Conservation (phyloP, 2,329 filamentous ascomycete genomes). For the Penicillium occitanis region DNA sequence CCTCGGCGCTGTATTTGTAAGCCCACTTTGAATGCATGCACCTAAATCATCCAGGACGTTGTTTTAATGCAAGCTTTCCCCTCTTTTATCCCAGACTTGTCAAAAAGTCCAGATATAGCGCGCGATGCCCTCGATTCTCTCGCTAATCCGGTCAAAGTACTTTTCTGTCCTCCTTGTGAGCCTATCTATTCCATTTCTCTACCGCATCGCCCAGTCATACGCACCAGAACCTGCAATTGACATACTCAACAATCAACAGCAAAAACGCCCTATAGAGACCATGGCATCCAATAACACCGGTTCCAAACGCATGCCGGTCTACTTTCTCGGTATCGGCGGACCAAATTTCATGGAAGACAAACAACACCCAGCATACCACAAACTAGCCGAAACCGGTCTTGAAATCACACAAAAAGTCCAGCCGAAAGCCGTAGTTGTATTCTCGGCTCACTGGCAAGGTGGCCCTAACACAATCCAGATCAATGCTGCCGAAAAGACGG, state of each 20-base stretch:
- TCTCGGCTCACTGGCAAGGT: slow-evolving; percentile 76
- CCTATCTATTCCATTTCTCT: neutral
- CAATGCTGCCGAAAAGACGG: slow-evolving; percentile 63
- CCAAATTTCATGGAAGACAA: slow-evolving; percentile 20
- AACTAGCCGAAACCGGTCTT: slow-evolving; percentile 64
- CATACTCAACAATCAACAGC: neutral
- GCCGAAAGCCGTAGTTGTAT: slow-evolving; percentile 70
- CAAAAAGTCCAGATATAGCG: neutral
- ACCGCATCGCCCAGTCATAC: neutral
- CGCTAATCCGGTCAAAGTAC: neutral
- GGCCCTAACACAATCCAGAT: slow-evolving; percentile 57
- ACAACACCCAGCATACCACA: slow-evolving; percentile 64
- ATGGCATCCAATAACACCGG: neutral
- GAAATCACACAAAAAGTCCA: slow-evolving; percentile 71
- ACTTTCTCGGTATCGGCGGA: slow-evolving; percentile 54
- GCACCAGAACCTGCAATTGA: neutral
- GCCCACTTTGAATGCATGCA: neutral
- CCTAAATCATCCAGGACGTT: neutral
- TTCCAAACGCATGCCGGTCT: slow-evolving; percentile 47
- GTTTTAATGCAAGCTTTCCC: neutral
- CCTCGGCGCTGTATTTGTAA: slow-evolving; percentile 9
- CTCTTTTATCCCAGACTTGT: neutral
- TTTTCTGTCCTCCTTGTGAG: slow-evolving; percentile 11
- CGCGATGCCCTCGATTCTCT: neutral
- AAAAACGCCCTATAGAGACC: neutral